phyloP scores from a whole-genome alignment of 306 rosid species.

The Rosa lucieae region DNA sequence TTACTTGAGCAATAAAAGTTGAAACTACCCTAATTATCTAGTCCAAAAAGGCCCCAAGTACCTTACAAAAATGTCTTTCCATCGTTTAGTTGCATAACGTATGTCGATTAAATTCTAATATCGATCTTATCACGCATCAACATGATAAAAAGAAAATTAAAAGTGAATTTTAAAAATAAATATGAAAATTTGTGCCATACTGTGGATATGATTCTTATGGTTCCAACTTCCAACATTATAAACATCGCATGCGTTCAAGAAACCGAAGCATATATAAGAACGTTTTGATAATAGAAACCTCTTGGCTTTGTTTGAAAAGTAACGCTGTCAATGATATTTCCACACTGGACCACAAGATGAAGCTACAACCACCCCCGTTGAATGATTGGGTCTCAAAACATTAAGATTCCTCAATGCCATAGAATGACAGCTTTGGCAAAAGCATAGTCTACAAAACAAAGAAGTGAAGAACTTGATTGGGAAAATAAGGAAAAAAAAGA shows the following conservation, averaged over 20 bases:
- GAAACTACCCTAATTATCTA: background rate
- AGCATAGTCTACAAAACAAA: background rate
- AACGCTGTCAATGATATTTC: background rate
- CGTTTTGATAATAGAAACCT: too few species aligned
- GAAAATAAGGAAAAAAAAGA: slow-evolving; percentile 14
- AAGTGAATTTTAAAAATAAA: too few species aligned
- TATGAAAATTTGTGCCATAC: too few species aligned
- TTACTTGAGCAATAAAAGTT: background rate
- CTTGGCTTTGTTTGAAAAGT: background rate
- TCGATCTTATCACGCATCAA: too few species aligned
- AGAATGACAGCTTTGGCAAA: slow-evolving; percentile 20
- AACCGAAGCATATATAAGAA: too few species aligned
- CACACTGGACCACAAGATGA: background rate
- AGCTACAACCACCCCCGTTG: background rate
- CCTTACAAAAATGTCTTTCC: background rate
- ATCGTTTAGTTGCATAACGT: background rate
- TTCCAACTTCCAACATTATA: too few species aligned
- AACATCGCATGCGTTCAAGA: too few species aligned
- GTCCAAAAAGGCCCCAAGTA: background rate
- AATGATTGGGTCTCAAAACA: background rate
- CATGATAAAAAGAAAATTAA: too few species aligned
- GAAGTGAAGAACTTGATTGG: slow-evolving; percentile 6
- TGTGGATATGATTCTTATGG: background rate
- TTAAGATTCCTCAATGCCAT: slow-evolving; percentile 11
- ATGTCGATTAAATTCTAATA: background rate